These are phyloP conservation scores for Crotalaria pallida DNA, from an alignment of 306 rosid species.

Conservation along the genomic window DNA sequence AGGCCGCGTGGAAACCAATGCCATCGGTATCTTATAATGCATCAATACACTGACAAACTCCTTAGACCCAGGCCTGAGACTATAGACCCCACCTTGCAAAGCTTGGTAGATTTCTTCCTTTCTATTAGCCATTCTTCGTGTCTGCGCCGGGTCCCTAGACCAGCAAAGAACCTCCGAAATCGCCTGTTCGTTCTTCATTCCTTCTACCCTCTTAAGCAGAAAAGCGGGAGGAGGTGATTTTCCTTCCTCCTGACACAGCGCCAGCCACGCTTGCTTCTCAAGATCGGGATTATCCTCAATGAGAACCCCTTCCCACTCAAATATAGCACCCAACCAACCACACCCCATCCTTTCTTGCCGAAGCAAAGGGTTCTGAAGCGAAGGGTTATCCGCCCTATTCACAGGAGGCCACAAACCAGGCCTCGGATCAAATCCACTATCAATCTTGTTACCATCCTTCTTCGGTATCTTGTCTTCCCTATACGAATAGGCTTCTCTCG, in stretches of 20 bases:
- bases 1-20: constrained; percentile 83
- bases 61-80: constrained; percentile 65
- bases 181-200: constrained; percentile 95
- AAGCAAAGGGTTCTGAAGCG: constrained; percentile 77
- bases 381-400: constrained; percentile 76
- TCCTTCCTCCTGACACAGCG: constrained; percentile 83
- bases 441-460: constrained; percentile 47
- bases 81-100: constrained; percentile 81
- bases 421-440: constrained; percentile 51
- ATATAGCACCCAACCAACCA: constrained; percentile 93
- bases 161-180: constrained; percentile 97
- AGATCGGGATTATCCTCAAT: constrained; percentile 75
- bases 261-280: constrained; percentile 86
- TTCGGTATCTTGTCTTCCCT: constrained; percentile 61
- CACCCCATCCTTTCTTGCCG: constrained; percentile 96
- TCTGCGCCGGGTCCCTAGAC: constrained; percentile 72
- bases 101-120: constrained; percentile 83
- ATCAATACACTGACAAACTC: constrained; percentile 84
- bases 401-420: constrained; percentile 85
- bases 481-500: constrained; percentile 66
- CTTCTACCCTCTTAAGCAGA: constrained; percentile 71
- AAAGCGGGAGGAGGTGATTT: constrained; percentile 76
- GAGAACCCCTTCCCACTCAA: constrained; percentile 96
- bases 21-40: constrained; percentile 91
- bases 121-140: constrained; percentile 74